Percentiles rank a stretch among this genome's conserved stretches.
These are phyloP conservation scores for Mycena venus DNA, from an alignment of 768 basidiomycete species.

Conservation along the genomic window DNA sequence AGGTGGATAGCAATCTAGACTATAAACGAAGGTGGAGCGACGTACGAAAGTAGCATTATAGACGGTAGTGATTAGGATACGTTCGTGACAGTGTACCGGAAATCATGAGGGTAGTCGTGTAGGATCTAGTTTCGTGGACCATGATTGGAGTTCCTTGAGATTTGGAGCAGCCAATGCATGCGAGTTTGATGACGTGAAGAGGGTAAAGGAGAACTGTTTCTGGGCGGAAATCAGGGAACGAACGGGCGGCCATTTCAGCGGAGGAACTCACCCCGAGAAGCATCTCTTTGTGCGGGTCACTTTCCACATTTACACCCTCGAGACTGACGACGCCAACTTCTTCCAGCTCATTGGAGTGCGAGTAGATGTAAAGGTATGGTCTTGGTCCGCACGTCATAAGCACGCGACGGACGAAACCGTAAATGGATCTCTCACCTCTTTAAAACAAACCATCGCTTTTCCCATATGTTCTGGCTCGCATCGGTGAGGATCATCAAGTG, in stretches of 20 bases:
- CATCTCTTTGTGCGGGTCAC: constrained; percentile 88
- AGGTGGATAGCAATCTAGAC: constrained; percentile 31
- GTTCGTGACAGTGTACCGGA: constrained; percentile 9
- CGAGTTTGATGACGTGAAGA: constrained; percentile 94
- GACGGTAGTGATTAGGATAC: constrained; percentile 21
- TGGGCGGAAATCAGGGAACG: constrained; percentile 44
- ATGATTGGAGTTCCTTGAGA: constrained; percentile 85
- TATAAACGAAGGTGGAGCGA: constrained; percentile 30
- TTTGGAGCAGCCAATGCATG: constrained; percentile 89
- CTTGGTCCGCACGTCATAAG: constrained; percentile 54
- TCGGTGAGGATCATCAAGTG: constrained; percentile 84
- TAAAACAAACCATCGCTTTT: constrained; percentile 88
- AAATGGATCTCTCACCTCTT: constrained; percentile 67
- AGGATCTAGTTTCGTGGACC: constrained; percentile 89
- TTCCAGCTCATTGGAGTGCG: constrained; percentile 86
- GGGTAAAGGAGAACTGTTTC: constrained; percentile 90
- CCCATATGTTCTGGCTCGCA: constrained; percentile 86
- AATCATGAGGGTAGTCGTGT: constrained; percentile 69
- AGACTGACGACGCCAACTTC: constrained; percentile 89
- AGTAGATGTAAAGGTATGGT: constrained; percentile 91
- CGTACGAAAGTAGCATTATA: constrained; percentile 33
- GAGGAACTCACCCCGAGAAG: constrained; percentile 80
- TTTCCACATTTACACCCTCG: constrained; percentile 86
- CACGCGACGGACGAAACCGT: background rate
- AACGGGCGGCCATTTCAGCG: background rate